Base-by-base conservation (phyloP, 768 basidiomycete species). In the Leccinum rimulosum region DNA sequence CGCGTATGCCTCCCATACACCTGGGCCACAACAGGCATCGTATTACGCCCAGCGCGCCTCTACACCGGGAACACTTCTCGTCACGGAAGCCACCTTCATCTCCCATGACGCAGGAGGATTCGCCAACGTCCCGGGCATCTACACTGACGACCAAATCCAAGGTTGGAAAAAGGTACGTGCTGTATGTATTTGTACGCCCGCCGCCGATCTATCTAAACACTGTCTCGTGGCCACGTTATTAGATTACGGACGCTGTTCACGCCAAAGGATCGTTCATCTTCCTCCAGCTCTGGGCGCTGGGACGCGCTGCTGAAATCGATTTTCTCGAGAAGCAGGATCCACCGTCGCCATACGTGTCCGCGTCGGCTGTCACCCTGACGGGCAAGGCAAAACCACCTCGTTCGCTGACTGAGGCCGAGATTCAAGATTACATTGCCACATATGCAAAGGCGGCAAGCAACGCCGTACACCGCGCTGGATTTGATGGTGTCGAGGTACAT, bases 281-380 rank as follows among this genome's bases (percentile, higher is more conserved):
- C 48, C 48, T 50, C 7, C 27, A 50, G 27, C 48, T 50, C 12
- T 50, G 84, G 76, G 83, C 84, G 0, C 66, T 84, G 5, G 88
- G 88, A 0, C 80, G 86, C 2, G 61, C 75, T 0, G 81, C 82
- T 0, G 55, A 69, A 4, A 60, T 72, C 4, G 63, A 64, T 0
- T 53, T 75, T 45, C 70, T 85, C 2, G 64, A 63, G 6, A 65
- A 77, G 52, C 76, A 79, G 50, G 72, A 76, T 53, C 66, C 61
- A 3, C 61, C 59, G 40, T 73, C 71, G 17, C 69, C 68, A 4
- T 72, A 73, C 57, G 68, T 76, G 57, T 68, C 74, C 17, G 69
- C 76, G 10, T 77, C 77, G 1, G 49, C 68, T 7, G 70, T 77
- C 47, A 61, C 65, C 0, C 57, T 74, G 4, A 60, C 63, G 0